phyloP scores from a whole-genome alignment of 2,329 filamentous ascomycete genomes.

The Colletotrichum tanaceti region DNA sequence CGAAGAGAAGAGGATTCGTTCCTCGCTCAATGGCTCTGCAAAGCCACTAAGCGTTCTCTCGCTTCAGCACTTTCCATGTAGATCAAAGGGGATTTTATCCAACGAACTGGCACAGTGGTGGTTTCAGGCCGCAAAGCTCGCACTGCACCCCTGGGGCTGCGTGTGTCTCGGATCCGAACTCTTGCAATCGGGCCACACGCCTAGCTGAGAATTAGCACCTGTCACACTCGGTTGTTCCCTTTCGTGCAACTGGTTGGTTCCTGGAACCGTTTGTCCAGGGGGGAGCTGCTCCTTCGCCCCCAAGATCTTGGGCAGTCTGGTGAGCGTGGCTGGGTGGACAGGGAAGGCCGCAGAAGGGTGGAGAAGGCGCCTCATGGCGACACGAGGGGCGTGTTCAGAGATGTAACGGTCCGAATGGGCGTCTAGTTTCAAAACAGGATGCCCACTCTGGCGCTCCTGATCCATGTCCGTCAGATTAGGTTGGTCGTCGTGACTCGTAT shows the following conservation, averaged over 20 bases:
- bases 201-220: conserved; percentile 29
- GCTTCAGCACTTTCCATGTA: conserved; percentile 5
- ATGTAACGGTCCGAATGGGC: conserved; percentile 35
- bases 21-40: conserved; percentile 4
- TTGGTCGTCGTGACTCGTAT: conserved; percentile 36
- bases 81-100: conserved; percentile 26
- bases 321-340: conserved; percentile 27
- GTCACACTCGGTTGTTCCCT: conserved; percentile 36
- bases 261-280: conserved; percentile 36
- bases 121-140: conserved; percentile 39
- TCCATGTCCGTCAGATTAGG: conserved; percentile 35
- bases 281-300: conserved; percentile 37
- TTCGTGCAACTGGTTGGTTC: conserved; percentile 34
- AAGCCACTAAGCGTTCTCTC: conserved; percentile 12
- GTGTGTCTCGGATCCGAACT: conserved; percentile 40
- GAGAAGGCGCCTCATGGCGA: background rate
- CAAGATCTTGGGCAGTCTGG: conserved; percentile 39
- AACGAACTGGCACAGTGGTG: conserved; percentile 40
- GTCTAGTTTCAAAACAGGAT: background rate
- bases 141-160: conserved; percentile 30
- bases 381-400: conserved; percentile 25
- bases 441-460: conserved; percentile 29
- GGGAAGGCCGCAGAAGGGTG: conserved; percentile 16
- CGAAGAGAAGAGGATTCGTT: conserved; percentile 20
- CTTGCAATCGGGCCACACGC: conserved; percentile 23